Base-by-base conservation (phyloP, 192 early-diverging fungal genomes). In the Coemansia sp. region DNA sequence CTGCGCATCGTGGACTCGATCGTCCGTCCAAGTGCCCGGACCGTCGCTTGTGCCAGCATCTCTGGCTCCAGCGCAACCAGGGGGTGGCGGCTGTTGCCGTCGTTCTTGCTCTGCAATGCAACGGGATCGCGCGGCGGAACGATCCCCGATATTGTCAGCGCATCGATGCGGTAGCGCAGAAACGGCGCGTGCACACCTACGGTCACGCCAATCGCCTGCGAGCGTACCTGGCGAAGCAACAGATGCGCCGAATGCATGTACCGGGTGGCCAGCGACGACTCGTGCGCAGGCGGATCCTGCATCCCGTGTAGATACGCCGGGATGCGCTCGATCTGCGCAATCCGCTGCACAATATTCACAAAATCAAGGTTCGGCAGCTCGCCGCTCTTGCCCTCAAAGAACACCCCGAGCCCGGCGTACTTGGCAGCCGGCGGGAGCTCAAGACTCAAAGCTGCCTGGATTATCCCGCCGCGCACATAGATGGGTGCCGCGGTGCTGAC, bases 281-380 rank as follows among this genome's bases (percentile, higher is more conserved):
- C 41, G 10, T 62, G 56, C 20, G 32, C 32, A 7, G 72, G 64
- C 12, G 48, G 43, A 43, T 81, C 76, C 7, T 40, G 25, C 58
- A 80, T 45, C 7, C 69, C 76, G 17, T 87, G 77, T 20, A 69
- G 70, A 51, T 59, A 84, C 64, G 65, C 87, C 64, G 69, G 88
- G 61, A 79, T 75, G 62, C 71, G 78, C 68, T 81, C 68, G 13
- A 77, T 50, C n/a, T 73, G 69, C 32, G 88, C 77, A 19, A 91
- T 86, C 22, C 77, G 65, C 17, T 86, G 84, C 16, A 94, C 84
- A 1, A 90, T 91, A 44, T 93, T 94, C 64, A 96, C 85, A 62
- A 95, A 84, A 75, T 98, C 96, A 39, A 95, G 86, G 73, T 98
- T 98, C 14, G 94, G 89, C 46, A 95, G 85, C 74, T 95, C 93